Evolutionary conservation across 345 rosid species (phyloP).

Genomic region (Salix arbutifolia): DNA sequence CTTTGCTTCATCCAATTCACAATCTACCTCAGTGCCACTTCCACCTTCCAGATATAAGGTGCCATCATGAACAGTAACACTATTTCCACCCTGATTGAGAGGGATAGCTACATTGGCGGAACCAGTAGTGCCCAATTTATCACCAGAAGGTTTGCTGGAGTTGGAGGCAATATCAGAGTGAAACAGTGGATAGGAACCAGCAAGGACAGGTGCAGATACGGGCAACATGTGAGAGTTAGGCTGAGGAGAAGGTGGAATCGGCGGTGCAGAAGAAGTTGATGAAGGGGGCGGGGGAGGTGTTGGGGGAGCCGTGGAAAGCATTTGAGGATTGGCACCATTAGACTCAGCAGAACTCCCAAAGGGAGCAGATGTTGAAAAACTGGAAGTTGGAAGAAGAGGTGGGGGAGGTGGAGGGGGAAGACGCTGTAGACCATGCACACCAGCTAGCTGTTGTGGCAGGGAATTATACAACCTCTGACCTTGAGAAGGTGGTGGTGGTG

Average conservation of each 20-base stretch:
- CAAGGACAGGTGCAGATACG: neutral
- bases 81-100: neutral
- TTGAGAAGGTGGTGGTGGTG: slow-evolving; percentile 33
- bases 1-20: slow-evolving; percentile 17
- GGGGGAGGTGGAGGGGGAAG: slow-evolving; percentile 26
- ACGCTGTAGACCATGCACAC: slow-evolving; percentile 27
- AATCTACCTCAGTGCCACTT: neutral
- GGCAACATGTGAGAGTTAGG: neutral
- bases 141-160: neutral
- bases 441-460: slow-evolving; percentile 22
- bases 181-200: neutral
- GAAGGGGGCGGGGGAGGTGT: neutral
- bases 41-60: neutral
- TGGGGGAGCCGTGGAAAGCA: slow-evolving; percentile 1
- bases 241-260: neutral
- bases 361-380: slow-evolving; percentile 21
- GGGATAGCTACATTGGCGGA: neutral
- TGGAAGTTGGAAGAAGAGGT: slow-evolving; percentile 25
- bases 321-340: slow-evolving; percentile 14
- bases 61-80: neutral
- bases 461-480: slow-evolving; percentile 28
- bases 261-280: neutral
- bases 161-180: neutral
- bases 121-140: neutral
- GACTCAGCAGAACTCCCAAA: slow-evolving; percentile 18